Percentiles rank a stretch among this genome's conserved stretches.
Evolutionary conservation across 2,329 filamentous ascomycete species (phyloP).

Genomic region (Hypomyces perniciosus): DNA sequence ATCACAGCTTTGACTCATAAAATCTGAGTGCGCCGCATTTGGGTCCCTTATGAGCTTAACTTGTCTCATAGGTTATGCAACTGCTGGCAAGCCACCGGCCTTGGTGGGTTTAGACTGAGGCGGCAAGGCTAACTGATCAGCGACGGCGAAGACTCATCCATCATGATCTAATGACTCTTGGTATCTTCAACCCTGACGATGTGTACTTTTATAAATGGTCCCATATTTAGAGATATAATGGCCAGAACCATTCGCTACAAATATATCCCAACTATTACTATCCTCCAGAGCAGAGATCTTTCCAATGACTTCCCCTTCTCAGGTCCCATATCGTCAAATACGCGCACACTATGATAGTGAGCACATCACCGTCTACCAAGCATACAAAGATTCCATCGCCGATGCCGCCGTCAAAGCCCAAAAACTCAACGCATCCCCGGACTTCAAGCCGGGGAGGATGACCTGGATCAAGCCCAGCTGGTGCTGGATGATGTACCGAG

Average conservation of each 20-base stretch:
- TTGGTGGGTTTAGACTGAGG: neutral
- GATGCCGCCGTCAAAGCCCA: slow-evolving; percentile 44
- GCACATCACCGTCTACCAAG: slow-evolving; percentile 58
- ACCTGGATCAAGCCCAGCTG: slow-evolving; percentile 62
- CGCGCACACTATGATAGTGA: slow-evolving; percentile 43
- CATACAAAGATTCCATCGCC: slow-evolving; percentile 50
- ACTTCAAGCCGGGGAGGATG: slow-evolving; percentile 50
- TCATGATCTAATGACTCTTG: neutral
- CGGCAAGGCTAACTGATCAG: neutral
- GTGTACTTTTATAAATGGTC: neutral
- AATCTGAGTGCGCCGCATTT: too few species aligned
- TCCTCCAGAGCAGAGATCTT: too few species aligned
- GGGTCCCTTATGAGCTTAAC: neutral
- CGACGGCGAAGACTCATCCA: neutral
- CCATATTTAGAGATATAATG: neutral
- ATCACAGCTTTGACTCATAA: too few species aligned
- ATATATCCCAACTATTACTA: too few species aligned
- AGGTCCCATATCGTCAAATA: slow-evolving; percentile 41
- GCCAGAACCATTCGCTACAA: neutral
- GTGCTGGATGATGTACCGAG: slow-evolving; percentile 59
- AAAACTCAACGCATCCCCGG: slow-evolving; percentile 45
- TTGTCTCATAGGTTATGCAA: neutral
- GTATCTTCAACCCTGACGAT: neutral
- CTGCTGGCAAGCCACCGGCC: neutral
- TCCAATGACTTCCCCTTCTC: slow-evolving; percentile 4